These are phyloP conservation scores for Syzygium aromaticum DNA, from an alignment of 345 rosid species.

Conservation along the genomic window DNA sequence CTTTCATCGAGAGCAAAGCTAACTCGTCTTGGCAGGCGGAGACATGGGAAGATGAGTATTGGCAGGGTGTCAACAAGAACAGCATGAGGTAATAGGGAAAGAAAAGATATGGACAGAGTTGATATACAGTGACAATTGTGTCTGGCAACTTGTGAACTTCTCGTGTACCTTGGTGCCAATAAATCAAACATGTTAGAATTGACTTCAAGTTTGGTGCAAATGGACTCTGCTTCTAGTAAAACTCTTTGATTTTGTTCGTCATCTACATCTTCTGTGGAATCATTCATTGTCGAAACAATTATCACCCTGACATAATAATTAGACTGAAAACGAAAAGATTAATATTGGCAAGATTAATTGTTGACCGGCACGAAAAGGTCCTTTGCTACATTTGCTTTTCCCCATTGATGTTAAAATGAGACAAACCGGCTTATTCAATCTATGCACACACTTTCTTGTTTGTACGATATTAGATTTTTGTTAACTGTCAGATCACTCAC, in stretches of 20 bases:
- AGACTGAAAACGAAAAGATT: background rate
- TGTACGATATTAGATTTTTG: background rate
- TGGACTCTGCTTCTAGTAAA: background rate
- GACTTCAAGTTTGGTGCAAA: background rate
- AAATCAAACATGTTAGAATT: background rate
- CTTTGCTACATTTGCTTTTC: background rate
- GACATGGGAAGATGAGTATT: constrained; percentile 43
- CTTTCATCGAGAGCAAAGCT: constrained; percentile 23
- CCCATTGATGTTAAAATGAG: background rate
- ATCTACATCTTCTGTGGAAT: background rate
- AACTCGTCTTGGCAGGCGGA: constrained; percentile 36
- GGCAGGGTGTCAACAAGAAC: background rate
- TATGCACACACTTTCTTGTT: background rate
- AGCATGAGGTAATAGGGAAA: background rate
- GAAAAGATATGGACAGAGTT: background rate
- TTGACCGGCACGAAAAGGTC: background rate
- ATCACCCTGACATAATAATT: background rate
- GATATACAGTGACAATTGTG: background rate
- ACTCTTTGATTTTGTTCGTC: background rate
- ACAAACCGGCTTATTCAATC: background rate
- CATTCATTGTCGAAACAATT: rapidly evolving
- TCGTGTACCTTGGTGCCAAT: too few species aligned
- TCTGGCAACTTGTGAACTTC: too few species aligned
- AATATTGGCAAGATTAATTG: background rate
- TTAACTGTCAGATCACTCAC: background rate